Evolutionary conservation across 2,329 filamentous ascomycete species (phyloP), one percentile per base, ranked within the genome.

Genomic region (Podosphaera aphanis): DNA sequence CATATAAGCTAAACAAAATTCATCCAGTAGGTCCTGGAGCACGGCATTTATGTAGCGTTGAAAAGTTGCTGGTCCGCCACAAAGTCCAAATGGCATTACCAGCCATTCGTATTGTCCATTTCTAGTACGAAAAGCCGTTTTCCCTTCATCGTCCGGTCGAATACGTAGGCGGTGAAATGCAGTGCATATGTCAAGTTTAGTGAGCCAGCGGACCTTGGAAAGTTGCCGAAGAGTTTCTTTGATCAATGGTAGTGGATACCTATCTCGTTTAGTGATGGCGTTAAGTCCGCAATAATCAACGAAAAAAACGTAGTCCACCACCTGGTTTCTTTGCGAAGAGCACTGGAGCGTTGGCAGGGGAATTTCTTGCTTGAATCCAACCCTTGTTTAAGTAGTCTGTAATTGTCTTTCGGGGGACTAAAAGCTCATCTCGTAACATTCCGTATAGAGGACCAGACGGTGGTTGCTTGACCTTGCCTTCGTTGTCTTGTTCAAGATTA

Each of bases 401-500:
- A 27, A 47, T 33, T 23, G 23, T 45, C 35, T 48, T 23, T 16
- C 21, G 10, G 16, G 46, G 18, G 7, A 27, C 11, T 16, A 27
- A 6, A 3, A 46, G 29, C 15, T 45, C 33, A 3, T 23, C 38
- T 33, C 45, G 39, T 35, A 21, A 44, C 42, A 44, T 44, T 5
- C 7, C n/a, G 19, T 35, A 44, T 20, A 44, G 3, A 31, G 25
- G 42, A 44, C 16, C 25, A 4, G 18, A 35, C n/a, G 42, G 13
- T 7, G 6, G 33, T n/a, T 21, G 18, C n/a, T 31, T 23, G 5
- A 39, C 21, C 18, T 25, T 47, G 16, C 49, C 43, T 29, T 50
- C 47, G 27, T 49, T 48, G 18, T 48, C 35, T 47, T 47, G 43
- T 44, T 33, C 8, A 15, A 43, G 40, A 20, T 43, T 43, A 29